Evolutionary conservation across 139 green algal genomes (phyloP), one percentile per base, ranked within the genome.

Genomic region (Ettlia oleoabundans): DNA sequence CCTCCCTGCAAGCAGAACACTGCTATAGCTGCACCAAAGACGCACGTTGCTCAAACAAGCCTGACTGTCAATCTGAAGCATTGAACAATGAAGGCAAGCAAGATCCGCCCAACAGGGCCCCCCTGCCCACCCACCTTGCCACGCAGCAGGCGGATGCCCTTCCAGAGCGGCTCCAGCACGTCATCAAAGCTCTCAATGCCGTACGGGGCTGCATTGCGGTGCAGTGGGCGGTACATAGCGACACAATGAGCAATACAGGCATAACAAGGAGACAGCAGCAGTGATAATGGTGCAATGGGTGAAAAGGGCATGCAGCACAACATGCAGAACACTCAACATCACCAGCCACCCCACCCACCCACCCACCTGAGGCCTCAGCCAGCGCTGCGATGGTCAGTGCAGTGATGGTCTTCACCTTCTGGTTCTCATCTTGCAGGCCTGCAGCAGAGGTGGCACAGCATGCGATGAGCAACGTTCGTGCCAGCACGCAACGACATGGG

Each of bases 131-230:
- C 53, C 32, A 94, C 91, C 92, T 99, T 99, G 74, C 96, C 96
- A 22, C 96, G 85, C 82, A 98, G 94, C 47, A 92, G 85, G 7
- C 94, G 89, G 87, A 99, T 97, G 75, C 97, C 97, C 80, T 97
- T 95, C 97, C 97, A 99, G 78, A 99, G 88, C 51, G 93, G 97
- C 93, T 99, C 98, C 77, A 99, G 91, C 76, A 99, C 97, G 63
- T 96, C 92, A 85, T 99, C 97, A 87, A 99, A 99, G 52, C 89
- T 96, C 91, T 99, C 97, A 58, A 99, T 99, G 76, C 94, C 97
- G 86, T 99, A 99, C 0, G 97, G 97, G 8, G 95, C 90, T 80
- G 73, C 72, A 52, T 21, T 21, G 4, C 43, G 38, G n/a, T 41
- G 40, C 26, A n/a, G 28, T n/a, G 68, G 19, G 26, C 10, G 47